Percentiles rank a stretch among this genome's conserved stretches.
phyloP scores from a whole-genome alignment of 1,284 basidiomycete genomes.

The Cryptococcus neoformans region DNA sequence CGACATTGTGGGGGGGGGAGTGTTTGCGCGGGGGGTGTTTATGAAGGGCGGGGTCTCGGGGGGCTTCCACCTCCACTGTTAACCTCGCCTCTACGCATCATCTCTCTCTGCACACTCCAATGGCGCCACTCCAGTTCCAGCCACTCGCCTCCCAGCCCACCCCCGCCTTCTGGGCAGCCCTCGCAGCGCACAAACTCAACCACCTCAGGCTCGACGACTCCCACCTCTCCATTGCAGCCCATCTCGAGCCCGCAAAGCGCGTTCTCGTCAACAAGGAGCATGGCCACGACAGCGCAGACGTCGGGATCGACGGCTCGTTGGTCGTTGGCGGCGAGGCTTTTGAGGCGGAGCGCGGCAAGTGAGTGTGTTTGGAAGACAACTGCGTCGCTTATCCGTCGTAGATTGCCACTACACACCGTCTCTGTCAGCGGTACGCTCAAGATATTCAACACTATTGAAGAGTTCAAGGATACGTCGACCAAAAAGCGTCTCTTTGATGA shows the following conservation, averaged over 20 bases:
- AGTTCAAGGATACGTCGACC: conserved; percentile 78
- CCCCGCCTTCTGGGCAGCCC: conserved; percentile 89
- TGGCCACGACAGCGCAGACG: conserved; percentile 38
- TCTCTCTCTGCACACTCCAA: neutral
- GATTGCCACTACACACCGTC: conserved; percentile 52
- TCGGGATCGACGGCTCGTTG: conserved; percentile 40
- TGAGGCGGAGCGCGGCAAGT: conserved; percentile 22
- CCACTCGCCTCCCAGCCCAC: conserved; percentile 83
- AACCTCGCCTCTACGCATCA: too few species aligned
- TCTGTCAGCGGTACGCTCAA: conserved; percentile 66
- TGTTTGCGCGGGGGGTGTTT: too few species aligned
- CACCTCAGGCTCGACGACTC: conserved; percentile 79
- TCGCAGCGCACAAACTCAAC: conserved; percentile 87
- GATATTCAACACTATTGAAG: conserved; percentile 95
- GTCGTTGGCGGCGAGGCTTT: conserved; percentile 35
- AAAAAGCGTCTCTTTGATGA: conserved; percentile 79
- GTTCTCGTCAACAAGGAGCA: conserved; percentile 59
- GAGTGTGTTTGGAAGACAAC: conserved; percentile 4
- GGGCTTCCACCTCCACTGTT: too few species aligned
- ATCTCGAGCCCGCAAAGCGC: conserved; percentile 62
- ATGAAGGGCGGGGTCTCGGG: too few species aligned
- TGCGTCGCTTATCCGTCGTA: conserved; percentile 21
- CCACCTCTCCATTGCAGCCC: conserved; percentile 50
- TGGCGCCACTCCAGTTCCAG: conserved; percentile 41
- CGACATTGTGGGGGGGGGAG: too few species aligned